Base-by-base conservation (phyloP, 202 grass and related monocot species). In the Elaeis oleifera region DNA sequence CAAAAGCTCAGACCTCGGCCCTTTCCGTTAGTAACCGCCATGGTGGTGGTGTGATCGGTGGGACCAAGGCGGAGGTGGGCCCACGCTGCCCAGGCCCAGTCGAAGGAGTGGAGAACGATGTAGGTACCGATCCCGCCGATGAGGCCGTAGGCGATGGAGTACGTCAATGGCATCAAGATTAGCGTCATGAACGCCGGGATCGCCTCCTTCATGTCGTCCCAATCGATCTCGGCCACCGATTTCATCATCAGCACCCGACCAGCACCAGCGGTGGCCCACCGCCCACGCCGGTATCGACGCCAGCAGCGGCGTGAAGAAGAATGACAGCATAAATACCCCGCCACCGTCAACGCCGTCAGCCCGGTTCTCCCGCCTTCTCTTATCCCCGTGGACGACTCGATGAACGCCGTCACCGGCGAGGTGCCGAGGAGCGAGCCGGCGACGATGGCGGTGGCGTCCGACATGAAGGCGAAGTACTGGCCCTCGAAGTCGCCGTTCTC, bases 221-320 rank as follows among this genome's bases (percentile, higher is more conserved):
- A 65, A 15, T 28, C 39, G 49, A 65, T 65, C 49, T 65, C 63
- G 1, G 13, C 49, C 63, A 65, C 49, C 13, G 63, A 19, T 49
- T 65, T 65, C 63, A 65, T 65, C 63, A 65, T 65, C 5, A 65
- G 49, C 63, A 65, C 63, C 49, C 63, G 21, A 65, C 63, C 13
- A 65, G 49, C 16, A 65, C 23, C 23, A 65, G 48, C 22, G 63
- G 48, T 5, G 63, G 1, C 63, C 49, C 21, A 65, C 63, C 63
- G 63, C 63, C 63, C 63, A 65, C 49, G 63, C 49, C 23, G 63
- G 63, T 15, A 65, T 65, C 48, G 63, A 65, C 4, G 63, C 63
- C 23, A 65, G 63, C 22, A 65, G 23, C 23, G 49, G 63, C 63
- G 63, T 65, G 63, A 65, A 65, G 63, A 65, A 65, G 63, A 65